Conservation (phyloP, 129 eudicot genomes). For the Solidago caesia region DNA sequence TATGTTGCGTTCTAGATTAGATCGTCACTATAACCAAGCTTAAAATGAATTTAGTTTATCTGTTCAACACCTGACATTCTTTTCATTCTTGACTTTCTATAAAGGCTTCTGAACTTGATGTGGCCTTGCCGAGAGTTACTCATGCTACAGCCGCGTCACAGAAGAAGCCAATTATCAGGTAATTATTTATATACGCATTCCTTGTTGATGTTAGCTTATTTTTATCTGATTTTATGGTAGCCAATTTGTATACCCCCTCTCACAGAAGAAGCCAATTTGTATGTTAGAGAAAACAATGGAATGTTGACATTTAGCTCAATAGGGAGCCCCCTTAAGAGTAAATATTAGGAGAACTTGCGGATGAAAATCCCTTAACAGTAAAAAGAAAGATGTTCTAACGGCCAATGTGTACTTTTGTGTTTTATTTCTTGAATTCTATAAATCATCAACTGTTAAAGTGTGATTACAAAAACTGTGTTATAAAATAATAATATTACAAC, state of each 20-base stretch:
- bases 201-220: not conserved
- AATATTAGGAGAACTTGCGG: not conserved
- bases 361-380: not conserved
- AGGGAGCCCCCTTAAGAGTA: not conserved
- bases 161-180: constrained; percentile 65
- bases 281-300: too few relatives aligned
- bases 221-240: not conserved
- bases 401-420: too few relatives aligned
- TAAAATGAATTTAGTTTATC: not conserved
- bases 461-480: too few relatives aligned
- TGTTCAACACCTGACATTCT: not conserved
- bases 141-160: constrained; percentile 38
- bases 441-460: too few relatives aligned
- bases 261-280: too few relatives aligned
- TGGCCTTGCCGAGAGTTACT: constrained; percentile 31
- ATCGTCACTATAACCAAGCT: not conserved
- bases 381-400: too few relatives aligned
- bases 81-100: not conserved
- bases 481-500: too few relatives aligned
- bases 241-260: not conserved
- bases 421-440: too few relatives aligned
- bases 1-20: not conserved
- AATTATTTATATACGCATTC: not conserved
- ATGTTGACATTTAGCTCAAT: not conserved
- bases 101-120: constrained; percentile 52